Percentiles rank a stretch among this genome's conserved stretches.
phyloP scores from a whole-genome alignment of 1,284 basidiomycete species.

The Cryptococcus sp. region DNA sequence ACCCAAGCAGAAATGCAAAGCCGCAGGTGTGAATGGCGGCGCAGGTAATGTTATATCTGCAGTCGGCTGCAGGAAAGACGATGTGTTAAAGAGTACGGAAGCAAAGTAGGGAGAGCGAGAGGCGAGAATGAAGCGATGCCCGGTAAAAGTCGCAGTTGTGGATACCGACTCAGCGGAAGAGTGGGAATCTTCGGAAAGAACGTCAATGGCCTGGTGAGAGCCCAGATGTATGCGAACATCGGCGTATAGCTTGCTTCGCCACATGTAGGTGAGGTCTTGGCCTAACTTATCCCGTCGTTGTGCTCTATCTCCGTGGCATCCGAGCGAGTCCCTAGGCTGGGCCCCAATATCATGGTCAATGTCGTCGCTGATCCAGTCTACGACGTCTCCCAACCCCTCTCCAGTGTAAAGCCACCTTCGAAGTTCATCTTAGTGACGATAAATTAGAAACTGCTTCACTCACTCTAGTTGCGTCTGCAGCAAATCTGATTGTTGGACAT shows the following conservation, averaged over 20 bases:
- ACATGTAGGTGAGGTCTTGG: slow-evolving; percentile 88
- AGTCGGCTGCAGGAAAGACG: slow-evolving; percentile 50
- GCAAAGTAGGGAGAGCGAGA: slow-evolving; percentile 88
- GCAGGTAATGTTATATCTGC: slow-evolving; percentile 64
- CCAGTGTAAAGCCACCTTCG: slow-evolving; percentile 48
- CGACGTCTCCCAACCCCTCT: slow-evolving; percentile 75
- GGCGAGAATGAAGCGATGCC: slow-evolving; percentile 88
- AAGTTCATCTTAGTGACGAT: too few species aligned
- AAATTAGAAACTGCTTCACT: slow-evolving; percentile 25
- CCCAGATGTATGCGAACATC: slow-evolving; percentile 79
- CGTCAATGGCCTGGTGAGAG: slow-evolving; percentile 48
- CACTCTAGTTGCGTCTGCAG: slow-evolving; percentile 87
- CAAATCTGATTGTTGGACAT: slow-evolving; percentile 65
- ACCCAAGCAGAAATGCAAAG: slow-evolving; percentile 90
- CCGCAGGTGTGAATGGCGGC: slow-evolving; percentile 92
- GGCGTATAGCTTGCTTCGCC: slow-evolving; percentile 87
- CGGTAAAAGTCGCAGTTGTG: slow-evolving; percentile 75
- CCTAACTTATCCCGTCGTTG: slow-evolving; percentile 77
- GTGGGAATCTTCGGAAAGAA: slow-evolving; percentile 27
- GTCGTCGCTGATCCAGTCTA: slow-evolving; percentile 83
- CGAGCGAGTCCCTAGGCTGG: slow-evolving; percentile 35
- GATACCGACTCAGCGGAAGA: slow-evolving; percentile 40
- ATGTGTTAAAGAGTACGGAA: slow-evolving; percentile 52
- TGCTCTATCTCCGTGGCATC: slow-evolving; percentile 51
- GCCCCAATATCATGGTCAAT: slow-evolving; percentile 51